Conservation (phyloP, 73 alveolate species). For the Tetrahymena malaccensis region DNA sequence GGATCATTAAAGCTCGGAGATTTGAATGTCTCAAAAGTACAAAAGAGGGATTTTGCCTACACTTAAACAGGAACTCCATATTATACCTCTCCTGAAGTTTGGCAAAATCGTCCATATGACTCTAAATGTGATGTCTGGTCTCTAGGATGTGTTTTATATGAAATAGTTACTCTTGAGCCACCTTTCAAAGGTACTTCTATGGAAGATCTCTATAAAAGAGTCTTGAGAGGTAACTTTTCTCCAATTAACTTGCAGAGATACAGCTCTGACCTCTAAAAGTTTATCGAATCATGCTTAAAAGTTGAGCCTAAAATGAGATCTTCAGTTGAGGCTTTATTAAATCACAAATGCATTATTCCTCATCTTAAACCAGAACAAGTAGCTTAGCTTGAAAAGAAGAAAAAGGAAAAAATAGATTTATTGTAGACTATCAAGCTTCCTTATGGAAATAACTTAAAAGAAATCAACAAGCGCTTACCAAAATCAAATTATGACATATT, state of each 20-base stretch:
- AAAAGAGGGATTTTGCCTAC: slow-evolving; percentile 49
- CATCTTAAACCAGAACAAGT: neutral
- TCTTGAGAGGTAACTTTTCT: slow-evolving; percentile 22
- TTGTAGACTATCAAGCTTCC: neutral
- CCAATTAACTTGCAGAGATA: neutral
- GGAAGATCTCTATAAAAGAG: slow-evolving; percentile 55
- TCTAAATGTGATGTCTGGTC: slow-evolving; percentile 61
- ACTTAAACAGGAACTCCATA: slow-evolving; percentile 65
- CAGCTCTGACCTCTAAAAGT: neutral
- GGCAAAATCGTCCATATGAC: slow-evolving; percentile 55
- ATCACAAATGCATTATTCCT: neutral
- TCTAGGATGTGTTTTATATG: slow-evolving; percentile 57
- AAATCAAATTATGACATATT: neutral
- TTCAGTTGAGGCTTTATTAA: neutral
- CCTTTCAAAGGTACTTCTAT: slow-evolving; percentile 71
- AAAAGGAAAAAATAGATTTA: neutral
- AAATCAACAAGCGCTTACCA: neutral
- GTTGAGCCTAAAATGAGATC: neutral
- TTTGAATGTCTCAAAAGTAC: slow-evolving; percentile 52
- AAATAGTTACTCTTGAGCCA: slow-evolving; percentile 55
- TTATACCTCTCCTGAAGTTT: slow-evolving; percentile 58
- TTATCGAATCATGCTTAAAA: neutral
- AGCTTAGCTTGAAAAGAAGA: neutral
- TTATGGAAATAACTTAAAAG: neutral
- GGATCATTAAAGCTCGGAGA: slow-evolving; percentile 68